phyloP scores from a whole-genome alignment of 495 filamentous ascomycete species.

The Neurospora tetraspora region DNA sequence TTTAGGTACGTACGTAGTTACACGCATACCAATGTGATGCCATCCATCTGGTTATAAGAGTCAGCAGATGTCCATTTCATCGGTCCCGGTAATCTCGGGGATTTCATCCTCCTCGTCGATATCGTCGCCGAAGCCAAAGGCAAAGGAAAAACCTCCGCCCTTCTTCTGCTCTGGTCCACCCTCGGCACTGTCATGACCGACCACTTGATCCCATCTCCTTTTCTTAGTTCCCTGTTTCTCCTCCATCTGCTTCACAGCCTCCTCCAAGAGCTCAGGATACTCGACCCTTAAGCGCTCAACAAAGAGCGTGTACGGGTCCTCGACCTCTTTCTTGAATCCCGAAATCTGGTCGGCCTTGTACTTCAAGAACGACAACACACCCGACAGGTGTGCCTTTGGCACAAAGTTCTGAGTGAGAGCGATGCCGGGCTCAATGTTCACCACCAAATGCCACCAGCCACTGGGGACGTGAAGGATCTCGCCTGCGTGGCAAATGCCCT shows the following conservation, averaged over 20 bases:
- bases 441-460: conserved; percentile 96
- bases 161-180: conserved; percentile 26
- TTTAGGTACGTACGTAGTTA: not conserved
- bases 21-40: not conserved
- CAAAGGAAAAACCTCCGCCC: conserved; percentile 67
- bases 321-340: conserved; percentile 67
- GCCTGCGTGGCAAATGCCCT: conserved; percentile 78
- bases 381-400: conserved; percentile 59
- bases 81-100: conserved; percentile 2
- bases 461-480: conserved; percentile 88
- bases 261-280: conserved; percentile 55
- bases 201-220: conserved; percentile 76
- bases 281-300: conserved; percentile 53
- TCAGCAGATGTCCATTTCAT: not conserved
- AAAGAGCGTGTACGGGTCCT: conserved; percentile 68
- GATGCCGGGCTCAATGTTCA: conserved; percentile 74
- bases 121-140: conserved; percentile 58
- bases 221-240: conserved; percentile 54
- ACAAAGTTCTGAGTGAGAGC: conserved; percentile 97
- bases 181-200: conserved; percentile 37
- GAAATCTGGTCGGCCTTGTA: conserved; percentile 79
- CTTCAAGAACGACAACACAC: conserved; percentile 71
- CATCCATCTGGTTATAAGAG: not conserved
- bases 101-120: conserved; percentile 33
- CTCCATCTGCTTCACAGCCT: conserved; percentile 54